Evolutionary conservation across 2,329 filamentous ascomycete genomes (phyloP), one percentile per base, ranked within the genome.

Genomic region (Allantophomopsis lycopodina): DNA sequence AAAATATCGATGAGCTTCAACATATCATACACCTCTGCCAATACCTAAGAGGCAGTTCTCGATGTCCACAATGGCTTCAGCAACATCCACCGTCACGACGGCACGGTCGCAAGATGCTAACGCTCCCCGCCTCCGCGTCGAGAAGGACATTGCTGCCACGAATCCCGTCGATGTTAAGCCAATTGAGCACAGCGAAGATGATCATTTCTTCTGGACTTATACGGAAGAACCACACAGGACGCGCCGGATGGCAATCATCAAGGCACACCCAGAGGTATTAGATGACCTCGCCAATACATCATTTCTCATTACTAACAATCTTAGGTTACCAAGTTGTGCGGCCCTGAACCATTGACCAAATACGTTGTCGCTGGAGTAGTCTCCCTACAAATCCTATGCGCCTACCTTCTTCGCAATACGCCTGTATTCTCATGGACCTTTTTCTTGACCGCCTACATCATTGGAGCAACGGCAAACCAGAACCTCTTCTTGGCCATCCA

Each of bases 401-500:
- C 86, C 48, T 86, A 79, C 56, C 64, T 81, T 40, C 76, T 98
- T 20, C 77, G 78, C 46, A 66, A 87, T 54, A 83, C 82, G 2
- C 64, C 86, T 13, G 77, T 96, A 56, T 72, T 89, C 52, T 91
- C 85, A 43, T 83, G 78, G 73, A 76, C 70, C 47, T 95, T 93
- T 66, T 80, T 93, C 69, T 69, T 80, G 41, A 83, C 87, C 0
- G 87, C 85, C 47, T 98, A 98, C 62, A 65, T 94, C 40, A 71
- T 98, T 46, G 91, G 91, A 42, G 91, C 91, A 21, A 96, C 91
- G 0, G 79, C 89, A 40, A 98, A 96, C 68, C 91, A 98, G 69
- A 98, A 98, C 61, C 75, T 96, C 38, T 98, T 98, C 67, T 78
- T 98, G 33, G 87, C 91, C 43, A 98, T 98, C 55, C 91, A 98